Percentiles rank a stretch among this genome's conserved stretches.
Evolutionary conservation across 805 yeast species (phyloP).

Genomic region (Lipomyces kockii): DNA sequence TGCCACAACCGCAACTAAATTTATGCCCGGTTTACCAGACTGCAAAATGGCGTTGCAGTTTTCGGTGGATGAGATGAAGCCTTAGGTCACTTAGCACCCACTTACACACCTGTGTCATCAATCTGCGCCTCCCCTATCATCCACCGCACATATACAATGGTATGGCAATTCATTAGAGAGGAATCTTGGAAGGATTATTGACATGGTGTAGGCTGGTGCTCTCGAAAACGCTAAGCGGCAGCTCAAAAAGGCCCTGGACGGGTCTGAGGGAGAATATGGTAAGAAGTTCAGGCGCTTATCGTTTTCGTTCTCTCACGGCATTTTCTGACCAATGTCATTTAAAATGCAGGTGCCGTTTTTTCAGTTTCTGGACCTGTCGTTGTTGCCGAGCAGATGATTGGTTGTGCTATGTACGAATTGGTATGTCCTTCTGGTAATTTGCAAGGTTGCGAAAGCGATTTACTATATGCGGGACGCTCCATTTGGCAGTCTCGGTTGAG

Average conservation of each 20-base stretch:
- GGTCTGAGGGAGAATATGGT: conserved; percentile 80
- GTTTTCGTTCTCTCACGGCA: not conserved
- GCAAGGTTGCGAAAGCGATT: not conserved
- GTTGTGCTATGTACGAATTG: conserved; percentile 99
- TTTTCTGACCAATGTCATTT: conserved; percentile 3
- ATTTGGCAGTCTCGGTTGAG: not conserved
- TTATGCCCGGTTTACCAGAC: conserved; percentile 4
- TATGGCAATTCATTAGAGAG: conserved; percentile 2
- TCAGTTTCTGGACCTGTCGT: conserved; percentile 98
- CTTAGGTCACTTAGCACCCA: not conserved
- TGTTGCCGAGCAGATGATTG: conserved; percentile 97
- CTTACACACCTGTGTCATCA: not conserved
- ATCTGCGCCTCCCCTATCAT: conserved; percentile 4
- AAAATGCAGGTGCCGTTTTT: conserved; percentile 56
- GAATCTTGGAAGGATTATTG: not conserved
- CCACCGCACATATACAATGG: conserved; percentile 25
- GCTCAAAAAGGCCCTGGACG: conserved; percentile 81
- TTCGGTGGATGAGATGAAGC: not conserved
- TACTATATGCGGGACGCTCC: not conserved
- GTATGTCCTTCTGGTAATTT: conserved; percentile 45
- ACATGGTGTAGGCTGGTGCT: conserved; percentile 80
- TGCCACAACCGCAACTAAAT: conserved; percentile 11
- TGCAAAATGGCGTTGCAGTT: not conserved
- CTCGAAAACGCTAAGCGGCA: conserved; percentile 96
- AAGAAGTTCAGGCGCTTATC: not conserved